A percentile compares a stretch with the other conserved stretches of the same genome.
Evolutionary conservation across 305 asterid species (phyloP).

Genomic region (Fraxinus ornus): DNA sequence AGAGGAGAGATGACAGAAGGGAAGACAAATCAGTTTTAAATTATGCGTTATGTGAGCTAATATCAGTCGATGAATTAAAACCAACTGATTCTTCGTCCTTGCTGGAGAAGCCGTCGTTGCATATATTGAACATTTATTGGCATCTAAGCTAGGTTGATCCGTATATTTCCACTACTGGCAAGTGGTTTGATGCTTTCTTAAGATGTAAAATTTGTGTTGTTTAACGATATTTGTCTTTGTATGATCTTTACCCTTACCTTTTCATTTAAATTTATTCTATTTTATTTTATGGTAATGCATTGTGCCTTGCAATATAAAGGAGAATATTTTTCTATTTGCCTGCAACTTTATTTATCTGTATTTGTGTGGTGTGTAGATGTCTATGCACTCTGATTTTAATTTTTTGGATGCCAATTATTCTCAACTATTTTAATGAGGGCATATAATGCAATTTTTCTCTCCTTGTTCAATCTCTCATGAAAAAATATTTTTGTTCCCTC

Average conservation of each 20-base stretch:
- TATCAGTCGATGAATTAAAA: conserved; percentile 1
- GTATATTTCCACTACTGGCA: not conserved
- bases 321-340: not conserved
- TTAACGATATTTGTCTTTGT: not conserved
- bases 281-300: conserved; percentile 4
- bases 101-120: not conserved
- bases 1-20: conserved; percentile 6
- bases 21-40: conserved; percentile 1
- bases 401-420: not conserved
- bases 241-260: not conserved
- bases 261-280: not conserved
- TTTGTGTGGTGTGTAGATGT: not conserved
- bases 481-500: not conserved
- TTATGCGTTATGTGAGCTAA: not conserved
- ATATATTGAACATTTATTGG: not conserved
- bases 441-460: not conserved
- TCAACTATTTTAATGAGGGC: conserved; percentile 5
- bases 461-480: not conserved
- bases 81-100: conserved; percentile 10
- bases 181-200: not conserved
- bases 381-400: conserved; percentile 1
- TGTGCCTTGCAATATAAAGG: not conserved
- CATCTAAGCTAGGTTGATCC: not conserved
- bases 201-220: not conserved
- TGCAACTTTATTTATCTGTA: not conserved